phyloP scores from a whole-genome alignment of 2,329 filamentous ascomycete genomes.

The Leptodontidium sp. region DNA sequence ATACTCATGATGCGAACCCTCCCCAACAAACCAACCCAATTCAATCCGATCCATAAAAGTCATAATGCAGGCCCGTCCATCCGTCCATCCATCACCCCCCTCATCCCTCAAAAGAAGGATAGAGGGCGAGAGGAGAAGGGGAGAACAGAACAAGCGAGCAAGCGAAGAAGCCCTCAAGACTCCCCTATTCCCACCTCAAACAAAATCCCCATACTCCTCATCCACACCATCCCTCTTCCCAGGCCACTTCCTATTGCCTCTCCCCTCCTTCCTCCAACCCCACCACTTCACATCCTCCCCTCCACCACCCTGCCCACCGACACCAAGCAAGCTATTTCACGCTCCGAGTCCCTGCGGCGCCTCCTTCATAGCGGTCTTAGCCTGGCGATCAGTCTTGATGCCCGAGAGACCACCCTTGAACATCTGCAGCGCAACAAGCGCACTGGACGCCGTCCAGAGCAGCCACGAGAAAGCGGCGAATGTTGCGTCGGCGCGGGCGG shows the following conservation, averaged over 20 bases:
- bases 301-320: not conserved
- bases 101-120: not conserved
- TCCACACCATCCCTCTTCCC: conserved; percentile 26
- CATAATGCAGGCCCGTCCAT: not conserved
- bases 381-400: conserved; percentile 41
- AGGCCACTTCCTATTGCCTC: conserved; percentile 19
- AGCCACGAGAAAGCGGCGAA: conserved; percentile 62
- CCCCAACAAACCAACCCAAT: not conserved
- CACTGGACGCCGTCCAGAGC: conserved; percentile 60
- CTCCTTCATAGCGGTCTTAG: conserved; percentile 43
- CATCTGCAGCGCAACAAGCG: conserved; percentile 56
- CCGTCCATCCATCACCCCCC: not conserved
- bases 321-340: conserved; percentile 23
- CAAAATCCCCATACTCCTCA: conserved; percentile 29
- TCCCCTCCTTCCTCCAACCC: not conserved
- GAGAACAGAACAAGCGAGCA: not conserved
- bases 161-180: conserved; percentile 27
- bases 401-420: conserved; percentile 53
- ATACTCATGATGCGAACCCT: not conserved
- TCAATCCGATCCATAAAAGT: conserved; percentile 1
- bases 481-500: conserved; percentile 62
- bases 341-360: conserved; percentile 31
- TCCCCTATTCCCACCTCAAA: conserved; percentile 12
- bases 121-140: not conserved
- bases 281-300: conserved; percentile 14